Base-by-base conservation (phyloP, 768 basidiomycete species). In the Trametes meyenii region DNA sequence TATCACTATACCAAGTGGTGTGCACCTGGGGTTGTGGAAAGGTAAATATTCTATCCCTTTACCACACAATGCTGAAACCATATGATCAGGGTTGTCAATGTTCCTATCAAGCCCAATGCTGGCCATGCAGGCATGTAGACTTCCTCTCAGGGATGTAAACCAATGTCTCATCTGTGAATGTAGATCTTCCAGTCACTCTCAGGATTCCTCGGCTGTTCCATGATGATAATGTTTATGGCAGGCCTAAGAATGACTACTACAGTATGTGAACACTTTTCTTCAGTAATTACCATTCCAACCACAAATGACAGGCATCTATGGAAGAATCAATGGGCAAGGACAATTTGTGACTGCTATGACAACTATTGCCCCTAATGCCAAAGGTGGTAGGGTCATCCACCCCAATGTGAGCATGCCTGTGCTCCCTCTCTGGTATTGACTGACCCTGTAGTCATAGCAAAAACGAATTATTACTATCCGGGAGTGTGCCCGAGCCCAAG, bases 401-500 rank as follows among this genome's bases (percentile, higher is more conserved):
- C 83, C 83, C 0, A 72, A 73, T 12, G 82, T 83, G 58, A 67
- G 76, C 70, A 35, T 29, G 35, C 11, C 6, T 19, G 21, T 23
- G n/a, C n/a, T 5, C 6, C 17, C 29, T 4, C 26, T 10, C 10
- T 2, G 13, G 14, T 43, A 5, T 23, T 17, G 16, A 0, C 49
- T 57, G 3, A 36, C 12, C 7, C 10, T 5, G 11, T 2, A 17
- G 11, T 3, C 16, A 43, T 66, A 92, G 86, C 88, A 92, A 87
- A 85, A 84, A 64, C 83, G 91, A 7, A 81, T 89, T 24, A 68
- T 90, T 42, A 86, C 79, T 3, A 81, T 90, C 14, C 77, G 83
- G 35, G 90, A 92, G 67, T 83, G 80, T 45, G 89, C 90, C 17
- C 81, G 91, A 23, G 83, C 86, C 0, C 91, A 93, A 74, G 91